Evolutionary conservation across 768 basidiomycete species (phyloP), one percentile per base, ranked within the genome.

Genomic region (Mycena pura): DNA sequence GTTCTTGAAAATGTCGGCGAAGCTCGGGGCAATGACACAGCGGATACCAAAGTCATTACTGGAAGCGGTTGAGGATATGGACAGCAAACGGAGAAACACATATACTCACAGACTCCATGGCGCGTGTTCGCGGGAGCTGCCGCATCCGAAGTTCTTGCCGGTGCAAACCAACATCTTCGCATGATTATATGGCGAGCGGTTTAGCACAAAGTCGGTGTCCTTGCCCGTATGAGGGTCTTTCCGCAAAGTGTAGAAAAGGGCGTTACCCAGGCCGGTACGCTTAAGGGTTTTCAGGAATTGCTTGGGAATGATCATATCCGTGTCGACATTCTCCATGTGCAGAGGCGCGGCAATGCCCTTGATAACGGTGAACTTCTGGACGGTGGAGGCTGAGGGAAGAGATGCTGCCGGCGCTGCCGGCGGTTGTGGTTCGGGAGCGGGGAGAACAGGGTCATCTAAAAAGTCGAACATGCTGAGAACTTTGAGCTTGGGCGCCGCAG

Each of bases 221-320:
- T 84, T 81, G n/a, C 88, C 89, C 5, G 92, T 92, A 66, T 88
- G 82, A 6, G 88, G 85, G 69, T 94, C 86, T 70, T 88, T 89
- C 46, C 94, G 86, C 38, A 92, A 78, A n/a, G 90, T 84, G 72
- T 83, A 90, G 82, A 96, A 96, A 49, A 95, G 77, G 19, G 91
- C 93, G 55, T 89, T 78, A 8, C 92, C 91, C 44, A 96, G 82
- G 43, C 94, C 94, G 39, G 94, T 95, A 54, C 94, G 85, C 74
- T 95, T 93, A 69, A 96, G 77, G 0, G 94, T 96, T 77, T 95
- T 96, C 74, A 96, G 77, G 80, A 95, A 96, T 69, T 95, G 93
- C 69, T 95, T 95, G 3, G 94, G 94, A 70, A 96, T 95, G 73
- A 96, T 93, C 86, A 90, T 91, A 69, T 96, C 94, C 44, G 94